Percentiles rank a stretch among this genome's conserved stretches.
These are phyloP conservation scores for Umbelopsis isabellina DNA, from an alignment of 192 early-diverging fungal species.

Conservation along the genomic window DNA sequence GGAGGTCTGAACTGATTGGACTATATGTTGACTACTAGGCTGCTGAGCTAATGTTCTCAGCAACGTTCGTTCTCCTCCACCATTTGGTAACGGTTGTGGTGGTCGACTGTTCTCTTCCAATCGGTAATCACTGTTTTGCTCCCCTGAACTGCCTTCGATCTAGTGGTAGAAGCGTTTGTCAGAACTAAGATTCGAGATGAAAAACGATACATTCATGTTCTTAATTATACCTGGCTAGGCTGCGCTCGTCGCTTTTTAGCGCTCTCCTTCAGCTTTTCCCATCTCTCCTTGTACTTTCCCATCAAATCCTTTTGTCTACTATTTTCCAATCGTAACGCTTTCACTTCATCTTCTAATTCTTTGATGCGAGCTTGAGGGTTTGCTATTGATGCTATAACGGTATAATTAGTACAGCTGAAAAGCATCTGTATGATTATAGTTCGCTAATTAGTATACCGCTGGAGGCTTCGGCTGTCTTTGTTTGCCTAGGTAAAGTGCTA, in stretches of 20 bases:
- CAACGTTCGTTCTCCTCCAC: neutral
- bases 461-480: constrained; percentile 27
- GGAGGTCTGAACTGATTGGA: constrained; percentile 2
- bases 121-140: neutral
- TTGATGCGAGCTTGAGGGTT: constrained; percentile 39
- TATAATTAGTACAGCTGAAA: neutral
- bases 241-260: constrained; percentile 56
- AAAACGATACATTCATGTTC: neutral
- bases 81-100: neutral
- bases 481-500: neutral
- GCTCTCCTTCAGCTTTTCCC: constrained; percentile 80
- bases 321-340: constrained; percentile 45
- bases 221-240: neutral
- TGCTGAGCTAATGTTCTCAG: constrained; percentile 20
- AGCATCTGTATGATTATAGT: neutral
- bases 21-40: neutral
- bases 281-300: constrained; percentile 74
- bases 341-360: constrained; percentile 65
- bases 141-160: neutral
- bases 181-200: too few relatives aligned
- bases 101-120: neutral
- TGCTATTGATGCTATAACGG: neutral
- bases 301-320: constrained; percentile 57
- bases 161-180: neutral
- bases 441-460: constrained; percentile 20